These are phyloP conservation scores for Wallacemonas sp. DNA, from an alignment of 208 protist genomes.

Conservation along the genomic window DNA sequence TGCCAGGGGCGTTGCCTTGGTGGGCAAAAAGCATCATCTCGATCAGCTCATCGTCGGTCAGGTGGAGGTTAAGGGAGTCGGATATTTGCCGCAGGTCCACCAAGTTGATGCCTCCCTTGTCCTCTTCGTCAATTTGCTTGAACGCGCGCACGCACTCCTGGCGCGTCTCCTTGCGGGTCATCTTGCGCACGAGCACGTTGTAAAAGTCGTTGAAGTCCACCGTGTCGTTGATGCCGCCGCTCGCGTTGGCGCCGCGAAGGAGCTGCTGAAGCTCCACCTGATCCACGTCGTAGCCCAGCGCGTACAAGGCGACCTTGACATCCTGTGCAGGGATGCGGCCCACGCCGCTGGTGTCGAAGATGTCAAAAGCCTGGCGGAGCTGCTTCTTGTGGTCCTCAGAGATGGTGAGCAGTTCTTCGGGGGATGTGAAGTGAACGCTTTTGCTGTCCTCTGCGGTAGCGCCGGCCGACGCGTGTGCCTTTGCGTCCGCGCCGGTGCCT, in stretches of 20 bases:
- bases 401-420: constrained; percentile 44
- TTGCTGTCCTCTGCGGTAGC: not conserved
- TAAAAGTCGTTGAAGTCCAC: constrained; percentile 94
- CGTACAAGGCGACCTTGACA: constrained; percentile 92
- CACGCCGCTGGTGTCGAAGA: constrained; percentile 95
- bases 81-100: constrained; percentile 95
- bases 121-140: constrained; percentile 90
- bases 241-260: constrained; percentile 54
- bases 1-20: constrained; percentile 23
- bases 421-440: constrained; percentile 10
- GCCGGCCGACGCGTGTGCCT: not conserved
- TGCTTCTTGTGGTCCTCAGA: constrained; percentile 81
- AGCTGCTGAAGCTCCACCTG: constrained; percentile 87
- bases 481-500: not conserved
- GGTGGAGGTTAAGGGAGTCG: constrained; percentile 88
- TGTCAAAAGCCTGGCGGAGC: constrained; percentile 95
- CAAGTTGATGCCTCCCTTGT: constrained; percentile 93
- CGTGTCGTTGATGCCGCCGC: constrained; percentile 23
- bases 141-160: constrained; percentile 93
- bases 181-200: constrained; percentile 82
- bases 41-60: constrained; percentile 96
- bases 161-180: constrained; percentile 74
- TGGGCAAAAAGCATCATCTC: constrained; percentile 97
- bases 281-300: constrained; percentile 94
- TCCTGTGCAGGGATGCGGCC: constrained; percentile 88